phyloP scores from a whole-genome alignment of 371 early-diverging fungal genomes.

The Dinochytrium kinnereticum region DNA sequence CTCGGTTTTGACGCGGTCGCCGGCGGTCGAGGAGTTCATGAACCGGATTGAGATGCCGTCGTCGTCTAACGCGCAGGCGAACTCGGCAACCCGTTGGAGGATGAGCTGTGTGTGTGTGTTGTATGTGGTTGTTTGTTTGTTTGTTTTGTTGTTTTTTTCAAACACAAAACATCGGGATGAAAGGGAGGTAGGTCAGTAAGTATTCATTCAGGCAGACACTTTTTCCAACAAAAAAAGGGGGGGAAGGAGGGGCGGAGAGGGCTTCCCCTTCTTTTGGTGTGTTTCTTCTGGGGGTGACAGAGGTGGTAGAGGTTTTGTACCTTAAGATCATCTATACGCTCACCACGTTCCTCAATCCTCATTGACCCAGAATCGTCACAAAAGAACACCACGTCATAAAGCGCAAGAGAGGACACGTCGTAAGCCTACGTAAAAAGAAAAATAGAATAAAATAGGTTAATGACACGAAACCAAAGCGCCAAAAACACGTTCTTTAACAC shows the following conservation, averaged over 20 bases:
- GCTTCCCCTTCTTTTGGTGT: too few species aligned
- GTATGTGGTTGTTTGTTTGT: neutral
- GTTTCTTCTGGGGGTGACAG: too few species aligned
- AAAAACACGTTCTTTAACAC: neutral
- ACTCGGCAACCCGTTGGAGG: slow-evolving; percentile 31
- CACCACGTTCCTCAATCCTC: slow-evolving; percentile 36
- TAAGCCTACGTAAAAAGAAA: slow-evolving; percentile 19
- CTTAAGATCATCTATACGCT: slow-evolving; percentile 40
- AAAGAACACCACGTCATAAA: slow-evolving; percentile 41
- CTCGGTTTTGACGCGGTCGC: slow-evolving; percentile 28
- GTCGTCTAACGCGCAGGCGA: slow-evolving; percentile 34
- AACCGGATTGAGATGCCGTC: slow-evolving; percentile 46
- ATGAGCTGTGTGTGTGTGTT: slow-evolving; percentile 16
- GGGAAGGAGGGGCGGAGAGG: too few species aligned
- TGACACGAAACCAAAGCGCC: too few species aligned
- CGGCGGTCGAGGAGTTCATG: slow-evolving; percentile 33
- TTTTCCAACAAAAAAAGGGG: too few species aligned
- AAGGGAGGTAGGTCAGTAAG: too few species aligned
- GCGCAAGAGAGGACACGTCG: slow-evolving; percentile 34
- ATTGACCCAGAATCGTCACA: slow-evolving; percentile 46
- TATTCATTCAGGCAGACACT: too few species aligned
- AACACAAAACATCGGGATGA: neutral
- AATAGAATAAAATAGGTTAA: too few species aligned
- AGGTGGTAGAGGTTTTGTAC: neutral
- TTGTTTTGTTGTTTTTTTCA: neutral